Evolutionary conservation across 305 asterid genomes (phyloP).

Genomic region (Fraxinus velutina): DNA sequence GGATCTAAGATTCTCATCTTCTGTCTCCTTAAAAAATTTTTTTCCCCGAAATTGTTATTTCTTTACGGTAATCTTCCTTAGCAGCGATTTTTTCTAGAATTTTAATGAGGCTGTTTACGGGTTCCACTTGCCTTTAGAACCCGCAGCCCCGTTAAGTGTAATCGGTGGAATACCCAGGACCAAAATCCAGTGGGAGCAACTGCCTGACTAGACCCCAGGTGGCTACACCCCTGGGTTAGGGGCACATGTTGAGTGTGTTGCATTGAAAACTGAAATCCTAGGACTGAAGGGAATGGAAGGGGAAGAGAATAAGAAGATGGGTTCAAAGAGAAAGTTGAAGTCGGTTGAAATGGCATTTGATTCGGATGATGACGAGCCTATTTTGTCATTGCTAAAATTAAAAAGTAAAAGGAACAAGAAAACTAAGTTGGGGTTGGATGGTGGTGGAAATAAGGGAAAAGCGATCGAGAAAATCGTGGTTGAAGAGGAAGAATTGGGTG

Average conservation of each 20-base stretch:
- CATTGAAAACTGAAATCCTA: conserved; percentile 41
- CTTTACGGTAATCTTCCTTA: background rate
- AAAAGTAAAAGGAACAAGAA: conserved; percentile 63
- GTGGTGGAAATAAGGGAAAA: conserved; percentile 38
- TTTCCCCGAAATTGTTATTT: background rate
- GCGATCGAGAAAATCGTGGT: conserved; percentile 37
- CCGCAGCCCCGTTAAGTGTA: background rate
- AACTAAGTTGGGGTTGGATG: conserved; percentile 46
- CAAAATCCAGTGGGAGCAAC: background rate
- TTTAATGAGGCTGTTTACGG: background rate
- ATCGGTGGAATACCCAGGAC: background rate
- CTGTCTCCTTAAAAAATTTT: background rate
- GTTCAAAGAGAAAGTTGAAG: conserved; percentile 52
- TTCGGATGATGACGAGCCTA: conserved; percentile 82
- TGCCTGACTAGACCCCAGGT: background rate
- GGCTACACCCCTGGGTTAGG: conserved; percentile 30
- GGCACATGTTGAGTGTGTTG: conserved; percentile 47
- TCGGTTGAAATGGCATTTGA: conserved; percentile 36
- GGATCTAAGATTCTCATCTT: background rate
- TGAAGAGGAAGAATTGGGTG: conserved; percentile 56
- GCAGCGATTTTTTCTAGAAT: background rate
- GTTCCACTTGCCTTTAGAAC: conserved; percentile 1
- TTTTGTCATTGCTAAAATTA: conserved; percentile 67
- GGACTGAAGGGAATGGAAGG: conserved; percentile 60
- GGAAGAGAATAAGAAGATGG: conserved; percentile 44